phyloP scores from a whole-genome alignment of 2,329 filamentous ascomycete genomes.

The Nemania serpens region DNA sequence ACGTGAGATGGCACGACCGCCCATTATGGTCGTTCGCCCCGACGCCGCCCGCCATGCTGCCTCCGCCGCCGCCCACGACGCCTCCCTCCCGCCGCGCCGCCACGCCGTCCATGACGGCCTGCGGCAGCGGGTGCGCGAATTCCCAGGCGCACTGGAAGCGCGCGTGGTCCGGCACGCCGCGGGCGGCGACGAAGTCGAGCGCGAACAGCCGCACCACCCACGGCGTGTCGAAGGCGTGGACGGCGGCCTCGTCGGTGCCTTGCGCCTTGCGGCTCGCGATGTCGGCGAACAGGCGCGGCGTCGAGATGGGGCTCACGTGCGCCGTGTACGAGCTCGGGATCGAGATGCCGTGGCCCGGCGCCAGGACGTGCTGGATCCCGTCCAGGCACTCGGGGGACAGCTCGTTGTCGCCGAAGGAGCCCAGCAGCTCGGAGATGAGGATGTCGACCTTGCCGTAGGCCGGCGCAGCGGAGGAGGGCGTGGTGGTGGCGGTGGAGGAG shows the following conservation, averaged over 20 bases:
- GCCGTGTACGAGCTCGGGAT: conserved; percentile 94
- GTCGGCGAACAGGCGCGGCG: conserved; percentile 83
- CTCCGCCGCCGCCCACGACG: conserved; percentile 68
- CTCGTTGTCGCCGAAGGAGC: conserved; percentile 96
- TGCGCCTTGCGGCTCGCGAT: conserved; percentile 63
- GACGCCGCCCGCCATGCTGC: conserved; percentile 74
- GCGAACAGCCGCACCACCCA: conserved; percentile 94
- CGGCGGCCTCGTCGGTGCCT: conserved; percentile 55
- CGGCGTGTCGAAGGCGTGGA: conserved; percentile 82
- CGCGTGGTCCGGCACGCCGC: conserved; percentile 57
- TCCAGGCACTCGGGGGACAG: conserved; percentile 95
- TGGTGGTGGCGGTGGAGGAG: neutral
- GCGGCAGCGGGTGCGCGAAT: conserved; percentile 75
- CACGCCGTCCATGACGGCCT: conserved; percentile 58
- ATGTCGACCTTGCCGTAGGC: conserved; percentile 79
- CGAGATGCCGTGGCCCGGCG: conserved; percentile 79
- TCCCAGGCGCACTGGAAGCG: conserved; percentile 80
- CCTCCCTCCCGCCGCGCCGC: conserved; percentile 65
- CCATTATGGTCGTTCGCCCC: conserved; percentile 91
- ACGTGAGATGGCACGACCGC: conserved; percentile 76
- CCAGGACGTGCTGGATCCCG: conserved; percentile 89
- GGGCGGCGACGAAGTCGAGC: conserved; percentile 80
- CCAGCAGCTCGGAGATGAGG: conserved; percentile 88
- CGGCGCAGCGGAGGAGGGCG: conserved; percentile 43
- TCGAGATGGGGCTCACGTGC: conserved; percentile 88